These are phyloP conservation scores for Calonectria multiphialidica DNA, from an alignment of 2,329 filamentous ascomycete species.

Conservation along the genomic window DNA sequence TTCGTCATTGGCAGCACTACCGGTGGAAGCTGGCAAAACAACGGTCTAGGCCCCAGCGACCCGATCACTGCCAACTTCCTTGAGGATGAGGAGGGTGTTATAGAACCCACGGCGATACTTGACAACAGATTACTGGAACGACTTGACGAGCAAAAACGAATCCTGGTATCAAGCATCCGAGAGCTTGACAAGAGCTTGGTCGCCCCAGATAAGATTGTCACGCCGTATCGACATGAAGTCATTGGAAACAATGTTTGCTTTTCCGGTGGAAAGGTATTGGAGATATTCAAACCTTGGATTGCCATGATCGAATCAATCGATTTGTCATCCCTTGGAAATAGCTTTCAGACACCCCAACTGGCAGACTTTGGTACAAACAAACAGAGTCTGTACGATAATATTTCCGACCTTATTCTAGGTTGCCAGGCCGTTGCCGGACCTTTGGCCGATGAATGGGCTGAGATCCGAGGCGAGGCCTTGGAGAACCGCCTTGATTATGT, in stretches of 20 bases:
- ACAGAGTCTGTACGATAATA: slow-evolving; percentile 92
- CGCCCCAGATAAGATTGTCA: slow-evolving; percentile 84
- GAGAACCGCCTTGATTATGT: slow-evolving; percentile 89
- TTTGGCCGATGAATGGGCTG: slow-evolving; percentile 94
- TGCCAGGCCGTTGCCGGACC: slow-evolving; percentile 95
- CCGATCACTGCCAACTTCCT: slow-evolving; percentile 85
- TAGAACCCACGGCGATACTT: slow-evolving; percentile 79
- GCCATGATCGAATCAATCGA: slow-evolving; percentile 93
- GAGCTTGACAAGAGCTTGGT: slow-evolving; percentile 88
- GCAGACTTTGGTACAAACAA: slow-evolving; percentile 91
- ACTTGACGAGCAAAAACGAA: slow-evolving; percentile 86
- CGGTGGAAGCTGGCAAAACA: slow-evolving; percentile 90
- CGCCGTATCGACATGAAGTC: slow-evolving; percentile 80
- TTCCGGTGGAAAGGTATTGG: slow-evolving; percentile 83
- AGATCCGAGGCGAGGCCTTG: slow-evolving; percentile 88
- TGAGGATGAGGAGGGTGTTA: slow-evolving; percentile 80
- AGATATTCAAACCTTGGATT: slow-evolving; percentile 91
- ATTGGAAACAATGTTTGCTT: slow-evolving; percentile 87
- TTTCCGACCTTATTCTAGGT: slow-evolving; percentile 87
- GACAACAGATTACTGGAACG: slow-evolving; percentile 84
- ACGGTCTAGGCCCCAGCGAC: slow-evolving; percentile 74
- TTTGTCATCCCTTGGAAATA: slow-evolving; percentile 81
- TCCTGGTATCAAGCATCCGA: slow-evolving; percentile 87
- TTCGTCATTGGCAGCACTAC: slow-evolving; percentile 88
- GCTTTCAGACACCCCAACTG: slow-evolving; percentile 86